Percentiles rank a stretch among this genome's conserved stretches.
Evolutionary conservation across 805 yeast genomes (phyloP).

Genomic region (Pichia exigua): DNA sequence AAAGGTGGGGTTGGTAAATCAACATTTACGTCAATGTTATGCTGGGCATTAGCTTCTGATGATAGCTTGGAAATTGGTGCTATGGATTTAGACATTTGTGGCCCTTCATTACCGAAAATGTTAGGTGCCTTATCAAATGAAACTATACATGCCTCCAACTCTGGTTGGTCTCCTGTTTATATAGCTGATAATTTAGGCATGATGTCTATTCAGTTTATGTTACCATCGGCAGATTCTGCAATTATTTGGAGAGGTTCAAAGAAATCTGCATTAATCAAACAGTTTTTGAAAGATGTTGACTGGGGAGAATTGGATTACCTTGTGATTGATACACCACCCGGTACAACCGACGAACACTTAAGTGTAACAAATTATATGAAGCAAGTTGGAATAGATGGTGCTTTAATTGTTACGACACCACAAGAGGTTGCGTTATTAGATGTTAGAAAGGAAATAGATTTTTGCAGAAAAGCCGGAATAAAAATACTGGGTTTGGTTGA

Average conservation of each 20-base stretch:
- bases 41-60: constrained; percentile 90
- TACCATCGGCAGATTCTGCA: constrained; percentile 89
- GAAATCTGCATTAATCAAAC: constrained; percentile 87
- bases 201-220: constrained; percentile 92
- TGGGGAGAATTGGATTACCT: constrained; percentile 90
- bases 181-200: constrained; percentile 91
- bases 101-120: constrained; percentile 94
- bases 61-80: constrained; percentile 84
- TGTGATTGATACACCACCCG: constrained; percentile 96
- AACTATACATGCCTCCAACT: constrained; percentile 75
- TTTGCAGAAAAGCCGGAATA: constrained; percentile 86
- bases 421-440: constrained; percentile 95
- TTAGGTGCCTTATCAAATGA: constrained; percentile 90
- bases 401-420: constrained; percentile 90
- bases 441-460: constrained; percentile 92
- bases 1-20: constrained; percentile 98
- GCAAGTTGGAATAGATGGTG: constrained; percentile 92
- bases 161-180: constrained; percentile 96
- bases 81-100: constrained; percentile 96
- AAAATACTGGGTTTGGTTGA: constrained; percentile 86
- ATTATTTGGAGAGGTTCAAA: constrained; percentile 97
- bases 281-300: constrained; percentile 86
- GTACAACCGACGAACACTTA: constrained; percentile 95
- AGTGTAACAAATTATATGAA: constrained; percentile 82
- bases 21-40: constrained; percentile 90